Percentiles rank a stretch among this genome's conserved stretches.
Evolutionary conservation across 2,329 filamentous ascomycete genomes (phyloP).

Genomic region (Immersiporthe knoxdaviesiana): DNA sequence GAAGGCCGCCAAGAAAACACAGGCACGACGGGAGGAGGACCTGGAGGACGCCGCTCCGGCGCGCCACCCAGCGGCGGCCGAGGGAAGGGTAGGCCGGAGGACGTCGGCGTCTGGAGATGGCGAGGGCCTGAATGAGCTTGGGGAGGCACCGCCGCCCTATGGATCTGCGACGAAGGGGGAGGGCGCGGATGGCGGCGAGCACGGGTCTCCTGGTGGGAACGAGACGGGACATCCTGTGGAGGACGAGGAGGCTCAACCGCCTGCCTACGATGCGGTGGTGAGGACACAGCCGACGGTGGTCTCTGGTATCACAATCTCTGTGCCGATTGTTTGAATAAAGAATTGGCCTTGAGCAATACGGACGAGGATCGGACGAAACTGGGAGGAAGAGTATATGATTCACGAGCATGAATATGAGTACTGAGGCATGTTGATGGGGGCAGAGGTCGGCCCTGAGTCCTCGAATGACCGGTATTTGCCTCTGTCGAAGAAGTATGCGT

Average conservation of each 20-base stretch:
- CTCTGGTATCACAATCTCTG: neutral
- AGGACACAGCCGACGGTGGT: conserved; percentile 2
- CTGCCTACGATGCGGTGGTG: conserved; percentile 15
- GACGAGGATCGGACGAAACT: neutral
- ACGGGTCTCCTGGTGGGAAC: neutral
- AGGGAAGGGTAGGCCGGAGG: neutral
- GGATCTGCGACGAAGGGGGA: conserved; percentile 14
- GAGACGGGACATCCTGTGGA: neutral
- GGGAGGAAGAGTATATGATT: neutral
- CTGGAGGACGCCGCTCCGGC: neutral
- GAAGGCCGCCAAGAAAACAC: neutral
- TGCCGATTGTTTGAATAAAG: neutral
- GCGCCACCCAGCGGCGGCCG: neutral
- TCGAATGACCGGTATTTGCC: neutral
- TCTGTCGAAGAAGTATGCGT: neutral
- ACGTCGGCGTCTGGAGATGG: conserved; percentile 10
- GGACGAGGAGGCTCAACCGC: conserved; percentile 2
- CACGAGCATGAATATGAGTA: neutral
- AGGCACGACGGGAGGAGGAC: neutral
- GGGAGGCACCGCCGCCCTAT: conserved; percentile 36
- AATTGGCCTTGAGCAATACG: too few relatives aligned
- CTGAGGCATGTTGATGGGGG: neutral
- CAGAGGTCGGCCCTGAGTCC: neutral
- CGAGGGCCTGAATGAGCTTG: conserved; percentile 36
- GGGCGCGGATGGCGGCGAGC: neutral